phyloP scores from a whole-genome alignment of 1,284 basidiomycete genomes.

The Prillingera fragicola region DNA sequence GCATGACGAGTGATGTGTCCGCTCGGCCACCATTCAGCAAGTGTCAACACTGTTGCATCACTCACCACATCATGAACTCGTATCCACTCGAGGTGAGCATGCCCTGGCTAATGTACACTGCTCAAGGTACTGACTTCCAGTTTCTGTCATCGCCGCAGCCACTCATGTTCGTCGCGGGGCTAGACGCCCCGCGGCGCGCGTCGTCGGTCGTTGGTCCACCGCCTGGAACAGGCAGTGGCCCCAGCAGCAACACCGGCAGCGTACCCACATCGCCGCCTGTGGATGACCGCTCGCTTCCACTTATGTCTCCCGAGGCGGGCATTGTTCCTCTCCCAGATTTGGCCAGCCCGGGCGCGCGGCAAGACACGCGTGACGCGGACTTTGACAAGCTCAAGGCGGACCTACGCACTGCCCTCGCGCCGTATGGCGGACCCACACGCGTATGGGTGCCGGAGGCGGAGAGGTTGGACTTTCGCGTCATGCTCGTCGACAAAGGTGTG shows the following conservation, averaged over 20 bases:
- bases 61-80: constrained; percentile 63
- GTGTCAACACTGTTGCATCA: background rate
- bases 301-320: constrained; percentile 1
- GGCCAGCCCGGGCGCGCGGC: too few species aligned
- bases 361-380: constrained; percentile 26
- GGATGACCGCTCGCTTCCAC: background rate
- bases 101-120: too few species aligned
- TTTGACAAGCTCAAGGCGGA: constrained; percentile 58
- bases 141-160: constrained; percentile 74
- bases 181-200: constrained; percentile 54
- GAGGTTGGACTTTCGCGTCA: constrained; percentile 65
- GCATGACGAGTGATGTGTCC: too few species aligned
- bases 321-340: background rate
- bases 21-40: background rate
- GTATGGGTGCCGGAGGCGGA: constrained; percentile 44
- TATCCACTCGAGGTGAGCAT: constrained; percentile 74
- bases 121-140: too few species aligned
- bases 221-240: background rate
- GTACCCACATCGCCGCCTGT: background rate
- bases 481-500: constrained; percentile 73
- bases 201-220: background rate
- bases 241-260: background rate
- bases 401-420: constrained; percentile 56
- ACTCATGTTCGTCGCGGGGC: constrained; percentile 86
- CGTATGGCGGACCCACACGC: constrained; percentile 53